phyloP scores from a whole-genome alignment of 2,329 filamentous ascomycete genomes.

The Sordariomycetes sp. region DNA sequence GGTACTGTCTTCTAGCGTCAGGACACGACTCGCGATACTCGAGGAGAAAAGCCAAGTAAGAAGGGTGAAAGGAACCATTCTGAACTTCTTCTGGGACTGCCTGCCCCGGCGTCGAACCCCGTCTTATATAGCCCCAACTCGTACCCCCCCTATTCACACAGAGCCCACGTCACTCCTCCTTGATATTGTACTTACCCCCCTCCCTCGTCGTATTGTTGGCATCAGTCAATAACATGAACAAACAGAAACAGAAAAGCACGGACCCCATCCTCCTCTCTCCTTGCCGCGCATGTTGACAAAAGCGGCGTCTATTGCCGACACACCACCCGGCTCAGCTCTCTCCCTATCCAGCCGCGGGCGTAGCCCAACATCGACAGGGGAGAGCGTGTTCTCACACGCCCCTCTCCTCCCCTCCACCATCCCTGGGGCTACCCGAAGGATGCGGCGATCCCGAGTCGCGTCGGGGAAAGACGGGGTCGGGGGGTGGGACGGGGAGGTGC shows the following conservation, averaged over 20 bases:
- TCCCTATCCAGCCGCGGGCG: too few species aligned
- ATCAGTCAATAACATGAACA: neutral
- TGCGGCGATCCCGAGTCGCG: too few species aligned
- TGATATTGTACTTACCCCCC: neutral
- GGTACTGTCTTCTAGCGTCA: neutral
- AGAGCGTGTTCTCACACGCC: too few species aligned
- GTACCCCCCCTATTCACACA: neutral
- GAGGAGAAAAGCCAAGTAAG: neutral
- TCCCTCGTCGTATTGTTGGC: neutral
- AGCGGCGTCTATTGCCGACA: neutral
- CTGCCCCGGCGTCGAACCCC: neutral
- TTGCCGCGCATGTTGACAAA: neutral
- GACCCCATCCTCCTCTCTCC: neutral
- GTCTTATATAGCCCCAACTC: neutral
- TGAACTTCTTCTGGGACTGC: neutral
- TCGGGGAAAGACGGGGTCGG: too few species aligned
- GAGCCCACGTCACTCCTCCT: neutral
- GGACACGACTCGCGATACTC: neutral
- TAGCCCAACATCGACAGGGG: too few species aligned
- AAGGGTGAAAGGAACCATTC: neutral
- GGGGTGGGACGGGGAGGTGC: too few species aligned
- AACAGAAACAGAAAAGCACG: neutral
- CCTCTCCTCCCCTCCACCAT: too few species aligned
- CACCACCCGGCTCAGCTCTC: too few species aligned
- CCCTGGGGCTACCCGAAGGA: too few species aligned